phyloP scores from a whole-genome alignment of 495 filamentous ascomycete species.

The Hypoxylon crocopeplum region DNA sequence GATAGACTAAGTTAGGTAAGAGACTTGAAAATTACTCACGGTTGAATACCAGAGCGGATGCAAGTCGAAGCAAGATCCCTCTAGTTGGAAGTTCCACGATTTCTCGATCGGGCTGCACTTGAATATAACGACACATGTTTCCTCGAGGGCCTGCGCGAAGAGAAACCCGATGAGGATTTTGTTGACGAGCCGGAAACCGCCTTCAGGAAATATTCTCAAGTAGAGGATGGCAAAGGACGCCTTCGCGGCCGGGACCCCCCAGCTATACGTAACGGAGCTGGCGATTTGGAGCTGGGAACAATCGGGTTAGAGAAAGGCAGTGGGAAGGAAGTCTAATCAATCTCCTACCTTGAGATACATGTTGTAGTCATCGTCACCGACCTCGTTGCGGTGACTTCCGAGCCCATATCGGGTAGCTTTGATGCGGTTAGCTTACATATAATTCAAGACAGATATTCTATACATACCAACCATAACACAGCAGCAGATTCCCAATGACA shows the following conservation, averaged over 20 bases:
- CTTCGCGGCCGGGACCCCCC: constrained; percentile 30
- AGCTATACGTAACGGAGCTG: constrained; percentile 29
- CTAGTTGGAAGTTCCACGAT: constrained; percentile 29
- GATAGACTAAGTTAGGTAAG: not conserved
- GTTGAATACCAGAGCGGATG: constrained; percentile 37
- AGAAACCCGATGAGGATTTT: constrained; percentile 31
- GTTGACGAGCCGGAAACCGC: constrained; percentile 21
- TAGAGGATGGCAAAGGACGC: constrained; percentile 37
- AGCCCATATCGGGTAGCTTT: constrained; percentile 25
- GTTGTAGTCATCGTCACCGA: constrained; percentile 21
- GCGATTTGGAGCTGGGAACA: constrained; percentile 20
- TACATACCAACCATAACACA: constrained; percentile 20
- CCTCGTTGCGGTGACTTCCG: constrained; percentile 14
- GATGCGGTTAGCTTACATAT: not conserved
- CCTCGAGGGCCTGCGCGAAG: constrained; percentile 28
- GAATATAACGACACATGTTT: constrained; percentile 34
- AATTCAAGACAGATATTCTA: not conserved
- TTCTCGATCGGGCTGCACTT: constrained; percentile 25
- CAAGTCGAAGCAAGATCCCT: constrained; percentile 31
- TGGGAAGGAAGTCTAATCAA: not conserved
- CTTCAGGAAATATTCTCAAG: constrained; percentile 33
- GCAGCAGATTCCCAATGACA: constrained; percentile 20
- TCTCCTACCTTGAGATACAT: constrained; percentile 17
- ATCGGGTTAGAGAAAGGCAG: not conserved
- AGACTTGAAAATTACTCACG: constrained; percentile 26